A percentile compares a stretch with the other conserved stretches of the same genome.
These are phyloP conservation scores for Aspergillus sp. DNA, from an alignment of 2,329 filamentous ascomycete species.

Conservation along the genomic window DNA sequence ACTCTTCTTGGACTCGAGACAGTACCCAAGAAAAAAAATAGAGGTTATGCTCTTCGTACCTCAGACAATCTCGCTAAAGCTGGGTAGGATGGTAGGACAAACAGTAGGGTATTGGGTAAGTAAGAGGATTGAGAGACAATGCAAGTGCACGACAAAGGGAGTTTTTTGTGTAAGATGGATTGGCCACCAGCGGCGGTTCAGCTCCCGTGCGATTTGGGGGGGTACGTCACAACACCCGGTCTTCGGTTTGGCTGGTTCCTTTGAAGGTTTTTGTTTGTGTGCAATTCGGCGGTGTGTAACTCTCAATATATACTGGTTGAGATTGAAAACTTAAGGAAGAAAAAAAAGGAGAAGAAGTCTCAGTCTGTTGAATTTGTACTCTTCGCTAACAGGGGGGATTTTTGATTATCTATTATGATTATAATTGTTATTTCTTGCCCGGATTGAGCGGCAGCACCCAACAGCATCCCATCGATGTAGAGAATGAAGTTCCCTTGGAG, in stretches of 20 bases:
- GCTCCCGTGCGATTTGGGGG: neutral
- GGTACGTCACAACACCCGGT: neutral
- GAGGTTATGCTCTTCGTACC: neutral
- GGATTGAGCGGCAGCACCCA: too few relatives aligned
- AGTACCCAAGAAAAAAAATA: neutral
- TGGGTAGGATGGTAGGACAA: neutral
- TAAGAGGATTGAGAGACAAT: neutral
- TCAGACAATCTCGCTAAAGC: neutral
- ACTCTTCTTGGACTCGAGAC: neutral
- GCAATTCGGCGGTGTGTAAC: neutral
- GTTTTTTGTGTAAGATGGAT: neutral
- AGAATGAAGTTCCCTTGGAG: constrained; percentile 13
- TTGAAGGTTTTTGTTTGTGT: neutral
- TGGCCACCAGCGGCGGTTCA: constrained; percentile 1
- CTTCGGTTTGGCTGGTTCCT: neutral
- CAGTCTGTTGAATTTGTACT: neutral
- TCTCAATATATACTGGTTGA: neutral
- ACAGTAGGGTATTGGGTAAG: neutral
- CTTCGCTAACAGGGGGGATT: neutral
- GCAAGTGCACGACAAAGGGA: constrained; percentile 4
- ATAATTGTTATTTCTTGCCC: too few relatives aligned
- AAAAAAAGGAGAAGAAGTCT: neutral
- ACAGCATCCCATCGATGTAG: neutral
- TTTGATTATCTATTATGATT: neutral
- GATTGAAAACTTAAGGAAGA: neutral